Evolutionary conservation across 2,329 filamentous ascomycete species (phyloP), one percentile per base, ranked within the genome.

Genomic region (Grosmannia penicillata): DNA sequence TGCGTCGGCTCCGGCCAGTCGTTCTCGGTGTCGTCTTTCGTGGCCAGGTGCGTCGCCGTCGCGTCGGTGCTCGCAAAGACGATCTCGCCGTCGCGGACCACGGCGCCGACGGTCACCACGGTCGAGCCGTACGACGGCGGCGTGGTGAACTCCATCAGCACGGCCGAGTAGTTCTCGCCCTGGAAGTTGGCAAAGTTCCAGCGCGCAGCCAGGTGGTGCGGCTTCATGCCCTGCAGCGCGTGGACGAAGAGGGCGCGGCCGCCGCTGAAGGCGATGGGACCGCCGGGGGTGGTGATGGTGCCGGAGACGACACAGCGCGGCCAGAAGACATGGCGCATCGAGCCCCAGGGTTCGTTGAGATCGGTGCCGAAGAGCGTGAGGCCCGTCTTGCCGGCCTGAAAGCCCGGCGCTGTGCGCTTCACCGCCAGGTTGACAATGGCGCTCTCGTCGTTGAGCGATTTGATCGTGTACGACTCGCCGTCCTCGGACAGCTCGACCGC

Each of bases 121-220:
- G 87, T 94, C 36, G 75, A 77, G 25, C 83, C 91, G 54, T 98
- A 98, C 5, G 89, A 95, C 4, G 83, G 76, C 22, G 91, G 93
- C 1, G 91, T 98, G 27, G 77, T 93, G 59, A 78, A 98, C 59
- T 96, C 82, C 91, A 98, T 98, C 66, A 96, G 67, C 47, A 93
- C 63, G 22, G 87, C 89, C 22, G 87, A 91, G 63, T 85, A 82
- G 17, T 68, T 84, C 18, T 85, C 80, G 13, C 83, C 79, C 56
- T 96, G 87, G 65, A 94, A 94, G 61, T 87, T 75, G 59, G 75
- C 70, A 64, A 95, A 98, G 61, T 91, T 94, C 91, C 91, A 98
- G 46, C 73, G 76, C 23, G 82, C 77, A 44, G 89, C 87, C 43
- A 86, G 82, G 56, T 98, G 93, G 59, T 98, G 91, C 29, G 91